phyloP scores from a whole-genome alignment of 1,284 basidiomycete genomes.

The Sanguinoderma infundibulare region DNA sequence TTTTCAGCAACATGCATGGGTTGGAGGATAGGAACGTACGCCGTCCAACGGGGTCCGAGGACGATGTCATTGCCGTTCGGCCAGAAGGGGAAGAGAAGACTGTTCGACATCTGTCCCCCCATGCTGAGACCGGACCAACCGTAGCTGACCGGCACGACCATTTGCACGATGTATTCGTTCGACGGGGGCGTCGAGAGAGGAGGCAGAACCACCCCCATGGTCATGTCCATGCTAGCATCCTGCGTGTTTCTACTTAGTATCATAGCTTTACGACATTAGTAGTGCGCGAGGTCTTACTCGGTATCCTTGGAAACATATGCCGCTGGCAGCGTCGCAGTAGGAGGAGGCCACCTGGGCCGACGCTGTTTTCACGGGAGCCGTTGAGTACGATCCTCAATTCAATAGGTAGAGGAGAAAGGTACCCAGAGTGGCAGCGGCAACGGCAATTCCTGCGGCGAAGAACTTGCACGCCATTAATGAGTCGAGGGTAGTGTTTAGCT shows the following conservation, averaged over 20 bases:
- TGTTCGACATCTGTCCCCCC: conserved; percentile 35
- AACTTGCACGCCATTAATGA: conserved; percentile 10
- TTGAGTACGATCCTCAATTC: neutral
- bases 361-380: conserved; percentile 6
- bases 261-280: neutral
- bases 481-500: neutral
- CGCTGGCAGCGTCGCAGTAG: conserved; percentile 33
- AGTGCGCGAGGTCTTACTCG: conserved; percentile 21
- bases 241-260: conserved; percentile 6
- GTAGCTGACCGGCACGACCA: conserved; percentile 31
- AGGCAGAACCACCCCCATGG: conserved; percentile 34
- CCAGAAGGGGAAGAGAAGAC: conserved; percentile 36
- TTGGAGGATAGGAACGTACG: conserved; percentile 19
- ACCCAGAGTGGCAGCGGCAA: conserved; percentile 14
- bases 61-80: conserved; percentile 30
- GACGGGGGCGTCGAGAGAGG: conserved; percentile 31
- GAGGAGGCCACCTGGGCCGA: conserved; percentile 29
- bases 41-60: conserved; percentile 34
- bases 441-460: conserved; percentile 2
- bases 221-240: conserved; percentile 33
- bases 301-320: conserved; percentile 34
- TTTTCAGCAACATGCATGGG: neutral
- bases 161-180: conserved; percentile 33
- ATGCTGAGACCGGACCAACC: conserved; percentile 36
- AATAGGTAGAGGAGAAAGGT: neutral